These are phyloP conservation scores for Besnoitia besnoiti DNA, from an alignment of 169 alveolate genomes.

Conservation along the genomic window DNA sequence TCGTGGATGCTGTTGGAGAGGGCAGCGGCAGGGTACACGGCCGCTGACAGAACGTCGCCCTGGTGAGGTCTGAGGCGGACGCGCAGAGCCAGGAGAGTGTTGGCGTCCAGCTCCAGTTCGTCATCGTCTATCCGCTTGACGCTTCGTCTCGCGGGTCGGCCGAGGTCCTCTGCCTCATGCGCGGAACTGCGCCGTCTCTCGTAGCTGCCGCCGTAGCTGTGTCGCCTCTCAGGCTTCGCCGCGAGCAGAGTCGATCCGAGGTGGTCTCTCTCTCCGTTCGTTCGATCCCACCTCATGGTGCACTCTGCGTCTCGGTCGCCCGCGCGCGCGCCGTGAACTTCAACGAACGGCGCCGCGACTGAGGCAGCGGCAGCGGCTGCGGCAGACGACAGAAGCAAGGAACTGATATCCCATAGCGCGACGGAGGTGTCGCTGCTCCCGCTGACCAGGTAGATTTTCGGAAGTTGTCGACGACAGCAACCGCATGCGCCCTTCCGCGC, in stretches of 20 bases:
- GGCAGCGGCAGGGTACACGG: background rate
- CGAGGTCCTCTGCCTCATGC: too few relatives aligned
- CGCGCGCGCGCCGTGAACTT: too few relatives aligned
- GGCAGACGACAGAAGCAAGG: constrained; percentile 45
- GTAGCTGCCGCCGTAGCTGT: too few relatives aligned
- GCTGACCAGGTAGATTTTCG: constrained; percentile 51
- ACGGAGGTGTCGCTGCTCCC: constrained; percentile 69
- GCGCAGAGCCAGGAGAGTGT: constrained; percentile 54
- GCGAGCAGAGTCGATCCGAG: background rate
- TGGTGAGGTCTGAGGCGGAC: constrained; percentile 63
- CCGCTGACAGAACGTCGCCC: constrained; percentile 67
- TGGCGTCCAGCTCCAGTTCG: constrained; percentile 34
- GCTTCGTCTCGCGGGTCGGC: too few relatives aligned
- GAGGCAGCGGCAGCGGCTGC: constrained; percentile 17
- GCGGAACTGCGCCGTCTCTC: too few relatives aligned
- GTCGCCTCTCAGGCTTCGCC: background rate
- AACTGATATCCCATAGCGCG: constrained; percentile 65
- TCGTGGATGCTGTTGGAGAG: background rate
- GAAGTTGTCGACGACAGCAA: constrained; percentile 50
- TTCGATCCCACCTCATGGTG: too few relatives aligned
- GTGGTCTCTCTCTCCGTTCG: too few relatives aligned
- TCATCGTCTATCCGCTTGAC: background rate
- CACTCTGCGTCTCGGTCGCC: too few relatives aligned
- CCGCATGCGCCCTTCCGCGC: background rate
- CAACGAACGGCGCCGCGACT: background rate